Percentiles rank a stretch among this genome's conserved stretches.
Conservation (phyloP, 192 early-diverging fungal species). For the Spizellomyces sp. region DNA sequence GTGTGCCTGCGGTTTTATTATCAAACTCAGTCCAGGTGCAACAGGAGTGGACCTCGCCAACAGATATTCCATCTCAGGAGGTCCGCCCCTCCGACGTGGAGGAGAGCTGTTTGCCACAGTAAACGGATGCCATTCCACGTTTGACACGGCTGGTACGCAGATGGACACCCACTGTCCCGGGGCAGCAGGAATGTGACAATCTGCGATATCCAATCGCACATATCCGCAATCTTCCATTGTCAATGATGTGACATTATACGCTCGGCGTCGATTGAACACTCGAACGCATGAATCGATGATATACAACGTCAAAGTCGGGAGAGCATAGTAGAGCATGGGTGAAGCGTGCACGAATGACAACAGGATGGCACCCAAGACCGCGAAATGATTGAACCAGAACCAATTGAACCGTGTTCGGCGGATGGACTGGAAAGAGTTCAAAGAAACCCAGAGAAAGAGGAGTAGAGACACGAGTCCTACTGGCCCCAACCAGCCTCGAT, state of each 20-base stretch:
- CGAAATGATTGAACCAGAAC: conserved; percentile 28
- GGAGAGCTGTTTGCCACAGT: conserved; percentile 7
- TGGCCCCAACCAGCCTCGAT: conserved; percentile 21
- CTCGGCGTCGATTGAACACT: conserved; percentile 1
- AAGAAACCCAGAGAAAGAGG: conserved; percentile 16
- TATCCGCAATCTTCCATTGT: conserved; percentile 20
- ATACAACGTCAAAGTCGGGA: conserved; percentile 23
- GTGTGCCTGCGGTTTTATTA: conserved; percentile 11
- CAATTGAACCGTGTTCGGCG: conserved; percentile 17
- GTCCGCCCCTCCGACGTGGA: background rate
- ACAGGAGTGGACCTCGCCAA: background rate
- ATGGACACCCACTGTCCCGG: conserved; percentile 32
- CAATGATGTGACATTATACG: conserved; percentile 4
- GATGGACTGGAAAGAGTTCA: conserved; percentile 11
- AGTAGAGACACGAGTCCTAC: conserved; percentile 19
- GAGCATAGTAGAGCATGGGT: conserved; percentile 17
- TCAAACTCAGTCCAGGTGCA: conserved; percentile 1
- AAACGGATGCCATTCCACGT: conserved; percentile 30
- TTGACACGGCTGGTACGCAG: conserved; percentile 26
- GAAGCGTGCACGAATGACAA: conserved; percentile 25
- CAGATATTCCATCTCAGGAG: background rate
- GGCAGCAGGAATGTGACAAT: conserved; percentile 10
- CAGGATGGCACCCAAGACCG: conserved; percentile 23
- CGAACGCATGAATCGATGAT: conserved; percentile 18
- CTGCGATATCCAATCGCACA: conserved; percentile 25